Evolutionary conservation across 352 stramenopile species (phyloP), one percentile per base, ranked within the genome.

Genomic region (Globisporangium abappressorium): DNA sequence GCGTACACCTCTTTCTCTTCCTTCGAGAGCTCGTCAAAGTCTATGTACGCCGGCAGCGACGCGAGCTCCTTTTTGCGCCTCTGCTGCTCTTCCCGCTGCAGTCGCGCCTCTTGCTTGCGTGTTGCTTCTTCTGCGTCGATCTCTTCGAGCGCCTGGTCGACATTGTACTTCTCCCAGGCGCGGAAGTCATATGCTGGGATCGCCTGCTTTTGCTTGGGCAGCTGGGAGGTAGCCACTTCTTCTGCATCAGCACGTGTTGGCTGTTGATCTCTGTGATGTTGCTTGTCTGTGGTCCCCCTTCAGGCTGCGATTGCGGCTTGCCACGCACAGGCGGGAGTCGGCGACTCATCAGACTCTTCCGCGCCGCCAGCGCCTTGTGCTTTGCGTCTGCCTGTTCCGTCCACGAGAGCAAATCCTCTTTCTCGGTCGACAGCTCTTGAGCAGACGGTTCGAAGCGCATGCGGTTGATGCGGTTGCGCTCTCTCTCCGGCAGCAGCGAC

Each of bases 131-230:
- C 71, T 8, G 83, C 66, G 14, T 97, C 90, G 41, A 96, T 78
- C 36, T 87, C 79, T 4, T 82, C 66, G 26, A 96, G 76, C n/a
- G 89, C 90, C 49, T 81, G 69, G 49, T 97, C 90, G 9, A 92
- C 88, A 33, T 97, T 79, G 70, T 95, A 98, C 65, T 97, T 96
- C 56, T 97, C 88, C 93, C 93, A 98, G 28, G 88, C 82, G 5
- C 89, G 81, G 55, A 97, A 98, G 71, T 98, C 92, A 74, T 97
- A 97, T 11, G 90, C 90, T 46, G 77, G 81, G 55, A 95, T 95
- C 20, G 81, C 70, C 22, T 72, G 63, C n/a, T 72, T 69, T 14
- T 70, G 63, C 36, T 79, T 75, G 20, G 56, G 43, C 43, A 75
- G 73, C 65, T 76, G 70, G 15, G 15, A n/a, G 0, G 41, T 5